Percentiles rank a stretch among this genome's conserved stretches.
Conservation (phyloP, 2,329 filamentous ascomycete genomes). For the Aureobasidium uvarum region DNA sequence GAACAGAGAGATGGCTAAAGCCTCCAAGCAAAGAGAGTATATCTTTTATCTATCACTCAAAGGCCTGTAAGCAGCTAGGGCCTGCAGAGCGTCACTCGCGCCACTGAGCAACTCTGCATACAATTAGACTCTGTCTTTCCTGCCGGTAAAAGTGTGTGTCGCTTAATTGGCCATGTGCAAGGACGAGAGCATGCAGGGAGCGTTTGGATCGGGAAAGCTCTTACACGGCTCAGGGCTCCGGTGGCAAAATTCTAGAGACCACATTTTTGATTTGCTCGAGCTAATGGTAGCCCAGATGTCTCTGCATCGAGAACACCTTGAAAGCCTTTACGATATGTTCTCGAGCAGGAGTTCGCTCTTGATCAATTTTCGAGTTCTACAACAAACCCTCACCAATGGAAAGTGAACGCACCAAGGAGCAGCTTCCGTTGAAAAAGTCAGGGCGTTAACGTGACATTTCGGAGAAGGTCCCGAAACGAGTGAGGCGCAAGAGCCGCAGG, state of each 20-base stretch:
- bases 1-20: background rate
- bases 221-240: background rate
- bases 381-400: too few relatives aligned
- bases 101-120: background rate
- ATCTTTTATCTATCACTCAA: background rate
- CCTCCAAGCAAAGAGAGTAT: background rate
- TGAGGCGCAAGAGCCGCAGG: too few relatives aligned
- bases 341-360: background rate
- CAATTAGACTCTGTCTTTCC: background rate
- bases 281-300: background rate
- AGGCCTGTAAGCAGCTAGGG: background rate
- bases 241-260: background rate
- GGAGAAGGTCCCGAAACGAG: too few relatives aligned
- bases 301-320: background rate
- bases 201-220: background rate
- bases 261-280: background rate
- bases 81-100: background rate
- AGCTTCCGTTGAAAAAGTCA: too few relatives aligned
- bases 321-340: background rate
- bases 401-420: too few relatives aligned
- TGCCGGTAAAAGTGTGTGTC: background rate
- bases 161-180: constrained; percentile 15
- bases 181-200: background rate
- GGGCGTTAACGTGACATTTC: too few relatives aligned
- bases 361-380: too few relatives aligned